A percentile compares a stretch with the other conserved stretches of the same genome.
These are phyloP conservation scores for Botrytis medusae DNA, from an alignment of 2,329 filamentous ascomycete species.

Conservation along the genomic window DNA sequence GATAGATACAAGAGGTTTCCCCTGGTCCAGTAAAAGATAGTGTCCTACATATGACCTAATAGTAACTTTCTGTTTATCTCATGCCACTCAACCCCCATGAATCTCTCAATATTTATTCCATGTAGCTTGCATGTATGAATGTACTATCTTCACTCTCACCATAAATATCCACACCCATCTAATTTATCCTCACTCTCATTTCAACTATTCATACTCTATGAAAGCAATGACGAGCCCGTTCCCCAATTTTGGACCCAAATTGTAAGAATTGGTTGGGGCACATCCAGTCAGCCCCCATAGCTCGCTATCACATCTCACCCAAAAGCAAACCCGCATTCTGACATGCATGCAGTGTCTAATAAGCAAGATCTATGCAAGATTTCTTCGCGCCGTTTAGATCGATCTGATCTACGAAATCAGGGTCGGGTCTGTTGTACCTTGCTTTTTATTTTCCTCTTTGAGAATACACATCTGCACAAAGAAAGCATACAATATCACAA, in stretches of 20 bases:
- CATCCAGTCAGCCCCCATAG: not conserved
- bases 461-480: not conserved
- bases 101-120: not conserved
- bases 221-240: not conserved
- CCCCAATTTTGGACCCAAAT: not conserved
- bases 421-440: not conserved
- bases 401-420: not conserved
- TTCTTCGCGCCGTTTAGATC: not conserved
- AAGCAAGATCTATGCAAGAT: constrained; percentile 5
- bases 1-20: not conserved
- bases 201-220: not conserved
- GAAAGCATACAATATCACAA: not conserved
- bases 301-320: not conserved
- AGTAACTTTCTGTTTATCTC: not conserved
- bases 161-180: not conserved
- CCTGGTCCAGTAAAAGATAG: not conserved
- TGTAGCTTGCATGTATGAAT: not conserved
- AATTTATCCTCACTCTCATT: not conserved
- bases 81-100: not conserved
- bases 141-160: not conserved
- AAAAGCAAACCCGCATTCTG: not conserved
- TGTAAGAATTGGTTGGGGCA: not conserved
- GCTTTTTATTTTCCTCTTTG: not conserved
- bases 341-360: not conserved
- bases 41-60: not conserved